Base-by-base conservation (phyloP, 2,329 filamentous ascomycete species). In the Monosporascus sp. region DNA sequence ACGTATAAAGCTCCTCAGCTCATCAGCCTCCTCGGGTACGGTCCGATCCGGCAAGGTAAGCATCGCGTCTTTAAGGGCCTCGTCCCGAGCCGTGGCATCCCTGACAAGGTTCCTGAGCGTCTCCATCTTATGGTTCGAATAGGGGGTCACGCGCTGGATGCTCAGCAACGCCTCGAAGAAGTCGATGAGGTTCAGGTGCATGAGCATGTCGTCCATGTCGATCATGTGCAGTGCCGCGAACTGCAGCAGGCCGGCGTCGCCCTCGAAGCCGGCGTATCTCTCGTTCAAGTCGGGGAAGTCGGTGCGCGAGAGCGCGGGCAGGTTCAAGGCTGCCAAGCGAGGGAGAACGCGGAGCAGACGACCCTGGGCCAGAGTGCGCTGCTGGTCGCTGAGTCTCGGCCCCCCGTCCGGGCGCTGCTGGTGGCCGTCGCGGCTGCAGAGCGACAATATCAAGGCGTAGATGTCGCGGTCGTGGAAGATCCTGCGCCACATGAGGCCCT, bases 191-290 rank as follows among this genome's bases (percentile, higher is more conserved):
- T 58, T 78, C 7, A 78, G 65, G 44, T 77, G 73, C 74, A 82
- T 77, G 22, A 83, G 69, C 20, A 67, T 54, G 51, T 83, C 80
- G 1, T 67, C 62, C 51, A 62, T 71, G 54, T 78, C 76, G 25
- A 81, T 71, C 79, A 83, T 82, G 51, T 61, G 67, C 27, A 82
- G 64, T 7, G 75, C 74, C 4, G 75, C 78, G 62, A 79, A 82
- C 45, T 77, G 75, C 5, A 83, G 67, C 5, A 83, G 57, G 0
- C 77, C 77, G 6, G 68, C 61, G 4, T 70, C 54, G 3, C 49
- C 51, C 3, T 61, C 65, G 3, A 63, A 53, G 2, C 57, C 52
- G 3, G 60, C 62, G 15, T 62, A 59, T 45, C 53, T 24, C 58
- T 60, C 49, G 25, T 71, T 68, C 3, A 74, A 57, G 11, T 70